Evolutionary conservation across 179 eudicot species (phyloP), one percentile per base, ranked within the genome.

Genomic region (Beta lomatogona): DNA sequence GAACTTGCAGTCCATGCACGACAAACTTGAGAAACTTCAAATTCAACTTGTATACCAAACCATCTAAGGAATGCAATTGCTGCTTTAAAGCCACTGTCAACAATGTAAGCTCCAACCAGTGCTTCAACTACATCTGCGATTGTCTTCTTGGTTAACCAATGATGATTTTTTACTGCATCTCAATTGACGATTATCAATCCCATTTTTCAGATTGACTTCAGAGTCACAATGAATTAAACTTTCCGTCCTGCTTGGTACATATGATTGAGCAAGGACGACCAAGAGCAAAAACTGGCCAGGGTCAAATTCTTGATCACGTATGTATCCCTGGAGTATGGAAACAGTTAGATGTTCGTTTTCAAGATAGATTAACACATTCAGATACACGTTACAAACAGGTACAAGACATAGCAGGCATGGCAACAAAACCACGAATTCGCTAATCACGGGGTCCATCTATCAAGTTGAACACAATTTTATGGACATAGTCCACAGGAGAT

Each of bases 111-210:
- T 82, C 99, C 98, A 77, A 92, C 79, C 73, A 96, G 91, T 68
- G 98, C 93, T 86, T 96, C 99, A 84, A 96, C 90, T 71, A 93
- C 93, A 89, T 94, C 99, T 52, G 99, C 94, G 75, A 96, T 87
- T 50, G 97, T 94, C 89, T 96, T 96, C 91, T 91, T 91, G 50
- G 90, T 88, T 81, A 96, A 77, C 97, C 93, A 93, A 71, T 89
- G 94, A 82, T 96, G 99, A 79, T 86, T 82, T 89, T n/a, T 77
- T 96, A 82, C 77, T 94, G 88, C 99, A 94, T 82, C 89, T 91
- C 59, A 86, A 79, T 81, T 89, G 90, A 65, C 60, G 83, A 61
- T 80, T 77, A 68, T 77, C 84, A 74, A 13, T 77, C 75, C 68
- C 82, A 70, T 73, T 76, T 66, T 16, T 81, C 73, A 15, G 65